phyloP scores from a whole-genome alignment of 2,329 filamentous ascomycete genomes.

The Alternaria longipes region DNA sequence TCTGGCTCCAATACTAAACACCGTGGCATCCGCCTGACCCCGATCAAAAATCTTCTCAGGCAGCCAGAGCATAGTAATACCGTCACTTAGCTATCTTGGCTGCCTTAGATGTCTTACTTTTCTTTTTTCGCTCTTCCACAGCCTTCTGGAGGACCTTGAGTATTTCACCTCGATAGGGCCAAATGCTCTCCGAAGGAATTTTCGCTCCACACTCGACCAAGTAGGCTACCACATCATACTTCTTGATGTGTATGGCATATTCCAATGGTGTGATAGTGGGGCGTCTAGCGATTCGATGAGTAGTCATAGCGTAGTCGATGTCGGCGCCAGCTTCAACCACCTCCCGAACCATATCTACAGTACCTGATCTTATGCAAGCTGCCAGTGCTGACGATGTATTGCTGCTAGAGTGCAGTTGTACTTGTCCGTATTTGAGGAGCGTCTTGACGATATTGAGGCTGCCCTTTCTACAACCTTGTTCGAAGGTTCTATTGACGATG shows the following conservation, averaged over 20 bases:
- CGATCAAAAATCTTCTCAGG: neutral
- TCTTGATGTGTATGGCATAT: neutral
- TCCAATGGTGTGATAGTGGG: neutral
- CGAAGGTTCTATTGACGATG: neutral
- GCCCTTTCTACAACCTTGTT: neutral
- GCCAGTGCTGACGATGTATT: neutral
- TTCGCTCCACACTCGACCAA: neutral
- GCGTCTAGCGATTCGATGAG: neutral
- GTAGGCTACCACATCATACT: neutral
- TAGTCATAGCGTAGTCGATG: neutral
- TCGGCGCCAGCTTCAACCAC: neutral
- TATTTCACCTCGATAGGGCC: neutral
- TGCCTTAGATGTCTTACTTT: neutral
- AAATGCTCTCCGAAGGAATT: neutral
- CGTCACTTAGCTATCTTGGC: neutral
- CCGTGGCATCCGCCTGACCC: no score
- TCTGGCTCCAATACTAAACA: no score
- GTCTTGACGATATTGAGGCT: neutral
- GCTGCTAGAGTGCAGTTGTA: neutral
- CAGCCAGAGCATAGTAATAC: neutral
- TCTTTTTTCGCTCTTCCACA: neutral
- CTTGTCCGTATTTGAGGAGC: neutral
- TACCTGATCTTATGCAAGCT: neutral
- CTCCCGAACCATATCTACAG: neutral
- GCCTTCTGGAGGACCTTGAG: neutral